Evolutionary conservation across 2,329 filamentous ascomycete genomes (phyloP).

Genomic region (Triangularia setosa): DNA sequence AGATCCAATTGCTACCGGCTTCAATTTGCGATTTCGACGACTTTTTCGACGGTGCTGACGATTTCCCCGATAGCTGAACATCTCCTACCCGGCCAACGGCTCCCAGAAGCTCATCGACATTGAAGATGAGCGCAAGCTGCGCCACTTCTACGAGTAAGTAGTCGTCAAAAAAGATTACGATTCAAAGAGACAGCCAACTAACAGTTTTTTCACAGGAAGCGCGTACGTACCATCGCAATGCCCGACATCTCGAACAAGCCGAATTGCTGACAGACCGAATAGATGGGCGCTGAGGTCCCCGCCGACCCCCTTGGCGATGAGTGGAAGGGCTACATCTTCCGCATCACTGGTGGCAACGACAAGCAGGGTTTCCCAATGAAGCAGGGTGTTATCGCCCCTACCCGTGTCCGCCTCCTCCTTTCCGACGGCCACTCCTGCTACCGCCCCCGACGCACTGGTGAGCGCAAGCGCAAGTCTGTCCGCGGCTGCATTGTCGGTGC

Average conservation of each 20-base stretch:
- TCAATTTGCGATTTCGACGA: background rate
- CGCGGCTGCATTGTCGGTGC: conserved; percentile 97
- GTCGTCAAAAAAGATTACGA: background rate
- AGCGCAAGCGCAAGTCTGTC: conserved; percentile 99
- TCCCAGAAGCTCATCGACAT: conserved; percentile 99
- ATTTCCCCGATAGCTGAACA: conserved; percentile 50
- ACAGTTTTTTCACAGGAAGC: conserved; percentile 19
- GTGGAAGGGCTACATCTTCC: conserved; percentile 99
- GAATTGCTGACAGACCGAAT: conserved; percentile 27
- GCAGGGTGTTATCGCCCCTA: conserved; percentile 99
- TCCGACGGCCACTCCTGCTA: conserved; percentile 98
- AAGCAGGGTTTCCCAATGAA: conserved; percentile 99
- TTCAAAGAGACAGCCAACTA: background rate
- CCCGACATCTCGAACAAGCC: conserved; percentile 4
- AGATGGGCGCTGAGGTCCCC: conserved; percentile 88
- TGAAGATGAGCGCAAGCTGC: conserved; percentile 99
- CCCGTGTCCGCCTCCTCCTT: conserved; percentile 96
- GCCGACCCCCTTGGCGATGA: conserved; percentile 96
- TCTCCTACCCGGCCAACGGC: conserved; percentile 95
- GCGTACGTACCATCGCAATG: conserved; percentile 24
- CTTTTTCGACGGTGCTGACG: conserved; percentile 32
- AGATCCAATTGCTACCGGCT: conserved; percentile 4
- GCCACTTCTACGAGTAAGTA: conserved; percentile 94
- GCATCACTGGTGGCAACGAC: conserved; percentile 99
- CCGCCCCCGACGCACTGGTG: conserved; percentile 92